Evolutionary conservation across 2,329 filamentous ascomycete species (phyloP).

Genomic region (Xylaria sp.): DNA sequence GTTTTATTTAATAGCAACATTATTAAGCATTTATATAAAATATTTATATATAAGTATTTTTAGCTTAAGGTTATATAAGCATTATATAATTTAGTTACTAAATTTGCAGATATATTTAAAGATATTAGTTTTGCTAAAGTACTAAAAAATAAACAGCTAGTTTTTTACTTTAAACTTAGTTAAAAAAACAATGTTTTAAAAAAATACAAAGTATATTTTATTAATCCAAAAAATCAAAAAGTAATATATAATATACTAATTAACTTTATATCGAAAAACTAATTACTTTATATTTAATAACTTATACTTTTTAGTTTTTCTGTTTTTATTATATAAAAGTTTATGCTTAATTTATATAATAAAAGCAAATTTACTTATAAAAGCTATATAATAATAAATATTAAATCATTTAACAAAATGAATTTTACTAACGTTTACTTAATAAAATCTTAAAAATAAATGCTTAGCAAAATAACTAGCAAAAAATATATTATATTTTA

Average conservation of each 20-base stretch:
- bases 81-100: slow-evolving; percentile 11
- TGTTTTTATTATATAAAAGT: slow-evolving; percentile 19
- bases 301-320: background rate
- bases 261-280: background rate
- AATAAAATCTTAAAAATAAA: too few relatives aligned
- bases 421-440: too few relatives aligned
- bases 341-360: background rate
- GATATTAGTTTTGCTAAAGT: slow-evolving; percentile 7
- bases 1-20: background rate
- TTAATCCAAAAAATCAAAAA: slow-evolving; percentile 9
- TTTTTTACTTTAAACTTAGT: slow-evolving; percentile 9
- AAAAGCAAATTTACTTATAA: too few relatives aligned
- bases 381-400: background rate
- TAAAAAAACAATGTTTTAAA: slow-evolving; percentile 13
- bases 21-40: too few relatives aligned
- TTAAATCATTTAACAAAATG: background rate
- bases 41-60: slow-evolving; percentile 11
- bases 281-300: slow-evolving; percentile 4
- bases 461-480: background rate
- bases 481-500: background rate
- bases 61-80: background rate
- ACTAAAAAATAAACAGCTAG: slow-evolving; percentile 1
- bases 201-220: slow-evolving; percentile 4
- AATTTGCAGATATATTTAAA: slow-evolving; percentile 17
- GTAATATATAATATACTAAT: slow-evolving; percentile 10